Percentiles rank a stretch among this genome's conserved stretches.
Conservation (phyloP, 1,284 basidiomycete genomes). For the Cystobasidium sp. region DNA sequence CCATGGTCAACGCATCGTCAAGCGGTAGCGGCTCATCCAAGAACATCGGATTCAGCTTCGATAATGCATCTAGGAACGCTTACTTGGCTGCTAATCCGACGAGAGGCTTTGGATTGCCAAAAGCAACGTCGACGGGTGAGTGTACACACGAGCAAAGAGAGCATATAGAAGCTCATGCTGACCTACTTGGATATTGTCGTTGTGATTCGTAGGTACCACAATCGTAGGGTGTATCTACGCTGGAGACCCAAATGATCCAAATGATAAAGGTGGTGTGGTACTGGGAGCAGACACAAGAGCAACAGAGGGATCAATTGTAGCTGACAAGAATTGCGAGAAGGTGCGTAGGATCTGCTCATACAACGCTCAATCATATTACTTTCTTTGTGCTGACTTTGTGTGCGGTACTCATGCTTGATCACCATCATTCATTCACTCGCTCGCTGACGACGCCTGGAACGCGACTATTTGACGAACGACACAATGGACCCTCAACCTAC, state of each 20-base stretch:
- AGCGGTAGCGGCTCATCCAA: constrained; percentile 49
- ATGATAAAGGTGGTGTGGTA: constrained; percentile 75
- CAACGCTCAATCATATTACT: background rate
- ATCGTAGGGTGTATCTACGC: constrained; percentile 92
- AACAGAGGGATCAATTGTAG: constrained; percentile 92
- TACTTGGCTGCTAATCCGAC: constrained; percentile 13
- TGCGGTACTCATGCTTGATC: background rate
- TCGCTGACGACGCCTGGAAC: constrained; percentile 41
- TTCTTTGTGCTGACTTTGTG: background rate
- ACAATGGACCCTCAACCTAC: too few relatives aligned
- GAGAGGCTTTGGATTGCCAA: constrained; percentile 43
- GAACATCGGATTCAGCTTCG: constrained; percentile 29
- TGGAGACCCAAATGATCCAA: constrained; percentile 54
- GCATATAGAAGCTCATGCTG: too few relatives aligned
- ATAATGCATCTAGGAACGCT: constrained; percentile 29
- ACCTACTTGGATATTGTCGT: too few relatives aligned
- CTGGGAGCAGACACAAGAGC: constrained; percentile 87
- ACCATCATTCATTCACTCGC: background rate
- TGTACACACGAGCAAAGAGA: too few relatives aligned
- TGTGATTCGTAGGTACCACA: constrained; percentile 94
- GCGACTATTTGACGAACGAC: background rate
- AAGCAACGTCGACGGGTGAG: constrained; percentile 55
- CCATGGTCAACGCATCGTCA: constrained; percentile 46
- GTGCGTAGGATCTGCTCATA: constrained; percentile 59
- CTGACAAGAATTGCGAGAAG: constrained; percentile 99